phyloP scores from a whole-genome alignment of 208 protist genomes.

The Porcisia deanei region DNA sequence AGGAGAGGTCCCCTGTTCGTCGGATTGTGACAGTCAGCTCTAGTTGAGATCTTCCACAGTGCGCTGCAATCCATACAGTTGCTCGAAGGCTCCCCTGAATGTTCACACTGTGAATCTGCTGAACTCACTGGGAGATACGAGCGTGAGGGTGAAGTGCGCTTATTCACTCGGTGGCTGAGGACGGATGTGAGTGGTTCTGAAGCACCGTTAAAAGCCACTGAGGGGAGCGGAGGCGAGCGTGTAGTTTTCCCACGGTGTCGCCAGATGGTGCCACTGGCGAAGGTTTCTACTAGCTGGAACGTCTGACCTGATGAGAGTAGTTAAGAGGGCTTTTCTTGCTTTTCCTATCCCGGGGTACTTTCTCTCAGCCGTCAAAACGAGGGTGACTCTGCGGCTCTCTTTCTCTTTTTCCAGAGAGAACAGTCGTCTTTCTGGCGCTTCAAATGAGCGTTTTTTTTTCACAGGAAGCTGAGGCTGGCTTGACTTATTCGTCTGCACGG shows the following conservation, averaged over 20 bases:
- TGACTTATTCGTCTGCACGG: neutral
- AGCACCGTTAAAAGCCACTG: constrained; percentile 45
- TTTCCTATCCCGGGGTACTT: neutral
- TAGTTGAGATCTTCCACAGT: constrained; percentile 10
- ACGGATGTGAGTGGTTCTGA: constrained; percentile 70
- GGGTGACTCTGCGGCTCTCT: neutral
- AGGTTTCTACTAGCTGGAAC: constrained; percentile 77
- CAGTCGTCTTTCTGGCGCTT: neutral
- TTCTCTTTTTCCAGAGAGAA: neutral
- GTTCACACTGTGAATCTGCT: constrained; percentile 83
- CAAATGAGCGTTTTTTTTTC: neutral
- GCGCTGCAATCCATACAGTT: constrained; percentile 42
- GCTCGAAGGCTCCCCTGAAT: constrained; percentile 79
- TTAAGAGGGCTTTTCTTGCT: neutral
- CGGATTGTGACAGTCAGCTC: constrained; percentile 82
- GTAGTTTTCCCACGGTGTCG: constrained; percentile 73
- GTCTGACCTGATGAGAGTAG: constrained; percentile 53
- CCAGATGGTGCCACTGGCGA: constrained; percentile 69
- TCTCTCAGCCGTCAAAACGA: neutral
- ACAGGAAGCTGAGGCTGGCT: neutral
- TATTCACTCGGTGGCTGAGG: constrained; percentile 70
- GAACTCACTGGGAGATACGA: constrained; percentile 46
- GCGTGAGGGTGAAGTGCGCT: constrained; percentile 64
- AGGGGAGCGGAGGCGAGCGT: constrained; percentile 73
- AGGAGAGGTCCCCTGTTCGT: constrained; percentile 45